Base-by-base conservation (phyloP, 352 stramenopile genomes). In the Globisporangium parvum region DNA sequence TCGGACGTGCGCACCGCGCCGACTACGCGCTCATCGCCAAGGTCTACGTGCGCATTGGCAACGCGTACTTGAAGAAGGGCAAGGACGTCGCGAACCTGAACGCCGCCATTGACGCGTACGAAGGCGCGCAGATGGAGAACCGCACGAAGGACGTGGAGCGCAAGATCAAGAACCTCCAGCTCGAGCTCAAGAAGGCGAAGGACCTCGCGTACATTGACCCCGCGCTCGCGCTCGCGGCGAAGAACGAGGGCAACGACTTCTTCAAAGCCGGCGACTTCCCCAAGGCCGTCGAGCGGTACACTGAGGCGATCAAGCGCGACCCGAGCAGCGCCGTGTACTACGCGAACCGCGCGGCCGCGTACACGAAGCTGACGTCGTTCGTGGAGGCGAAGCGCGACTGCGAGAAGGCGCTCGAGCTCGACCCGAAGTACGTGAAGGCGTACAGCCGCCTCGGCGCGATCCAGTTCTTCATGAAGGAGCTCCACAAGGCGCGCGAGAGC, bases 381-480 rank as follows among this genome's bases (percentile, higher is more conserved):
- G 72, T 87, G 39, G 84, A 93, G 57, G 88, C 88, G 46, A 97
- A 97, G 73, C 84, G 86, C 61, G 86, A 95, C 62, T 98, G 97
- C 60, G 95, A 99, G 71, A 98, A 98, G 74, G 97, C 97, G 12
- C 72, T 99, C 20, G 95, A 98, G 56, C 69, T 99, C 18, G 97
- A 99, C 74, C 92, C 92, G 5, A 98, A 98, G 68, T 99, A 99
- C 70, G 96, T 99, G 42, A 99, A 99, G 80, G 97, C 97, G 14
- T 99, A 97, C 80, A 95, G 89, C 26, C 95, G 97, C 41, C 97
- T 99, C 66, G 97, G 96, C 20, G 97, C 98, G 57, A 99, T 99
- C 69, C 95, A 99, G 77, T 97, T 99, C 61, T 96, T 99, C 61
- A 98, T 99, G 85, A 99, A 99, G 81, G 96, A 99, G 63, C 98